These are phyloP conservation scores for Pecoramyces ruminantium DNA, from an alignment of 192 early-diverging fungal species.

Conservation along the genomic window DNA sequence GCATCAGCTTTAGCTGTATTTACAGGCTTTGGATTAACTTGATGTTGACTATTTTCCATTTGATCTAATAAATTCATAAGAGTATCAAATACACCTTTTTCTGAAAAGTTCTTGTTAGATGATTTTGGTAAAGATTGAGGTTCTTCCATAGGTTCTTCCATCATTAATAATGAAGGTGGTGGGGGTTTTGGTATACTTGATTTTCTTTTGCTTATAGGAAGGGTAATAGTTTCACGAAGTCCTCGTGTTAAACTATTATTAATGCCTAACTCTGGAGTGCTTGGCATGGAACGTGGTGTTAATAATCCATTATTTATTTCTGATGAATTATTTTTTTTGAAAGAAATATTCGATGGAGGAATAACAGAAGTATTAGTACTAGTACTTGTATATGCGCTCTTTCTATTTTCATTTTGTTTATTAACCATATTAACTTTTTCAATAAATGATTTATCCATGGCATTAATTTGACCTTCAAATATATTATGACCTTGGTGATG, in stretches of 20 bases:
- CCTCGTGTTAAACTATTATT: neutral
- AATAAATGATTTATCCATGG: neutral
- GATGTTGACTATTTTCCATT: neutral
- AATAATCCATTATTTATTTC: neutral
- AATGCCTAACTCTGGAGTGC: neutral
- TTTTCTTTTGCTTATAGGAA: neutral
- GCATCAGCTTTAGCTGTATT: neutral
- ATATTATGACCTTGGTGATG: neutral
- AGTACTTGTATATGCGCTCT: no score
- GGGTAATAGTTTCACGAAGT: no score
- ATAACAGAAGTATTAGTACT: no score
- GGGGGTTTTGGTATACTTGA: neutral
- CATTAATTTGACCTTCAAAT: neutral
- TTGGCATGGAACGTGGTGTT: neutral
- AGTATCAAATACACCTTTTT: neutral
- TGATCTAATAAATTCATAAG: neutral
- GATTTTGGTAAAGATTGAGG: no score
- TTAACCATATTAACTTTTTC: neutral
- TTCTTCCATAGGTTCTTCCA: no score
- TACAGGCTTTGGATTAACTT: neutral
- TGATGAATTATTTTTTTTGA: no score
- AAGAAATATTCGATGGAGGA: no score
- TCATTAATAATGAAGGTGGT: neutral
- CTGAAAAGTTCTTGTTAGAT: neutral
- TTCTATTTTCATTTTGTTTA: no score